Conservation (phyloP, 768 basidiomycete genomes). For the Auricularia heimuer region DNA sequence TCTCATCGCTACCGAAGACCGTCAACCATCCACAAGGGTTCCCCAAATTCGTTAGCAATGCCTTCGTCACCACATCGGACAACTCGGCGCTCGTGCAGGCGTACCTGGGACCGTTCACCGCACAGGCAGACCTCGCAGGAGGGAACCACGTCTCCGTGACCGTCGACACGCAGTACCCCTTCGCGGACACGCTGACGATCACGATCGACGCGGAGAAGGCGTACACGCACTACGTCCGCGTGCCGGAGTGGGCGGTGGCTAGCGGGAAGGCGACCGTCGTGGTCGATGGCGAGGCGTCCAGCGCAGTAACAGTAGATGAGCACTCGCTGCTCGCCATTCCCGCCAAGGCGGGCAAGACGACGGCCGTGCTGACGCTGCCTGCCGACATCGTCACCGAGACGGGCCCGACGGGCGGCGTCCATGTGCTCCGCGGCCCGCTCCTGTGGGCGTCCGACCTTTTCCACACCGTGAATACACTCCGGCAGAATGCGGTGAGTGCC, state of each 20-base stretch:
- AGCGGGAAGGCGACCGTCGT: neutral
- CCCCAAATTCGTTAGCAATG: conserved; percentile 44
- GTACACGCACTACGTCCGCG: conserved; percentile 1
- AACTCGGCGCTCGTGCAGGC: conserved; percentile 35
- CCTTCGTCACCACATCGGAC: conserved; percentile 42
- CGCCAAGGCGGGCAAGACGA: neutral
- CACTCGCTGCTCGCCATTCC: neutral
- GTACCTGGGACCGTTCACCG: conserved; percentile 39
- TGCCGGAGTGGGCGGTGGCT: conserved; percentile 3
- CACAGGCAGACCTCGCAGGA: conserved; percentile 28
- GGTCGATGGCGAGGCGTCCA: neutral
- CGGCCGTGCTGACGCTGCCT: neutral
- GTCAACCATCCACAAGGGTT: conserved; percentile 18
- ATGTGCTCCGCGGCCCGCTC: neutral
- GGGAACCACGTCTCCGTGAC: conserved; percentile 6
- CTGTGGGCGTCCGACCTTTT: neutral
- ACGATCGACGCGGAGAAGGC: neutral
- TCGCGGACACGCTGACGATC: neutral
- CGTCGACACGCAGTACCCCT: conserved; percentile 6
- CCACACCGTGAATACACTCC: neutral
- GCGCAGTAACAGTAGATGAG: neutral
- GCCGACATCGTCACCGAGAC: neutral
- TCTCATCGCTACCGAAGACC: neutral
- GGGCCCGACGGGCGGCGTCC: neutral
- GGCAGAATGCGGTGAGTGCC: neutral